phyloP scores from a whole-genome alignment of 805 yeast species.

The Kodamaea sagamina region DNA sequence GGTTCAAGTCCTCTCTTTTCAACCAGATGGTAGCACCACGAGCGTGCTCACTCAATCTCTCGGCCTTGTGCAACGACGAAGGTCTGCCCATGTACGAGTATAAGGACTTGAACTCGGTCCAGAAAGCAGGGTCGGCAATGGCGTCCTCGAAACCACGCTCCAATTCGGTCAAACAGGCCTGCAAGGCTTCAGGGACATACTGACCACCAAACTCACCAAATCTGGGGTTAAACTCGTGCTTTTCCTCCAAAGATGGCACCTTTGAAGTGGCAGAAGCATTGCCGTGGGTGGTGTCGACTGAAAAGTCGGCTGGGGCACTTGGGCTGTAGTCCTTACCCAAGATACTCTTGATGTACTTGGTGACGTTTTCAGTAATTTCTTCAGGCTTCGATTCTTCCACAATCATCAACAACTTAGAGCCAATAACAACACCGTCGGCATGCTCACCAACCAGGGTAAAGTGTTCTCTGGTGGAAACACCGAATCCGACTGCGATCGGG shows the following conservation, averaged over 20 bases:
- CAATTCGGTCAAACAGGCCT: constrained; percentile 85
- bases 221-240: constrained; percentile 68
- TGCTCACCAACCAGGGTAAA: constrained; percentile 72
- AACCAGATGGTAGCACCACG: constrained; percentile 96
- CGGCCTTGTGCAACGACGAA: constrained; percentile 87
- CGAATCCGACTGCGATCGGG: constrained; percentile 93
- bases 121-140: constrained; percentile 83
- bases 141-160: constrained; percentile 88
- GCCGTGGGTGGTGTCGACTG: constrained; percentile 16
- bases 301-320: constrained; percentile 30
- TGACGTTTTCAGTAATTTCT: constrained; percentile 62
- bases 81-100: constrained; percentile 97
- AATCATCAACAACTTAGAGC: constrained; percentile 76
- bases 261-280: constrained; percentile 35
- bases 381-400: constrained; percentile 66
- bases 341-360: constrained; percentile 66
- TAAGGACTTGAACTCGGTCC: constrained; percentile 86
- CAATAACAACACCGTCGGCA: constrained; percentile 97
- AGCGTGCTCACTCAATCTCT: constrained; percentile 80
- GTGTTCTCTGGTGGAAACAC: constrained; percentile 93
- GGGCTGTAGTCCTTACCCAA: constrained; percentile 54
- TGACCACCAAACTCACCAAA: constrained; percentile 99
- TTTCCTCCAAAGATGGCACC: constrained; percentile 45
- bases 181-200: constrained; percentile 95
- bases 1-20: constrained; percentile 94